Evolutionary conservation across 345 rosid species (phyloP).

Genomic region (Salix dunnii): DNA sequence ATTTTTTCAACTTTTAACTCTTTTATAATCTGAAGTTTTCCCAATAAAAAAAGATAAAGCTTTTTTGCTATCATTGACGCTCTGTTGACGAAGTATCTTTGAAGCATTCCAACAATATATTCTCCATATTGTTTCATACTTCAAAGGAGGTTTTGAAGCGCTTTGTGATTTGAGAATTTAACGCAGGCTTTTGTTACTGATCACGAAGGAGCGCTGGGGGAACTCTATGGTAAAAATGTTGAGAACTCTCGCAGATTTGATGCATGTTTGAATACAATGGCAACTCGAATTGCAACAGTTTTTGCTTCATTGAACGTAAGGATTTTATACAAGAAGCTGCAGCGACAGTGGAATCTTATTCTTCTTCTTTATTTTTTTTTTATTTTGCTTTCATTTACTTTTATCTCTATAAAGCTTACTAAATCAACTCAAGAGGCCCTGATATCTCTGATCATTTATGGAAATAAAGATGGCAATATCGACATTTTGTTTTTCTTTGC

Average conservation of each 20-base stretch:
- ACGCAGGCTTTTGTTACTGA: constrained; percentile 88
- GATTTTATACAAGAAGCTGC: background rate
- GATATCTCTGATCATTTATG: too few species aligned
- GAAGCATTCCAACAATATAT: background rate
- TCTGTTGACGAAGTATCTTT: background rate
- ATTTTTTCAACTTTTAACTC: too few species aligned
- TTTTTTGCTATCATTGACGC: background rate
- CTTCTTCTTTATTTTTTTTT: background rate
- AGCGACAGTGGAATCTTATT: background rate
- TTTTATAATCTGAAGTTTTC: too few species aligned
- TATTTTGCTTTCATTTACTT: too few species aligned
- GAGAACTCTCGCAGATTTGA: constrained; percentile 59
- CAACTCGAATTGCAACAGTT: constrained; percentile 80
- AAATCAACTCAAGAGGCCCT: too few species aligned
- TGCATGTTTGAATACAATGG: constrained; percentile 69
- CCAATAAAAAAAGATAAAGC: background rate
- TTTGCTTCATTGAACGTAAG: constrained; percentile 88
- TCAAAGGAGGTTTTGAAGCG: background rate
- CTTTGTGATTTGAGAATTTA: constrained; percentile 10
- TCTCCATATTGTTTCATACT: background rate
- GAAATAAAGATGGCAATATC: too few species aligned
- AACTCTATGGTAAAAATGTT: constrained; percentile 55
- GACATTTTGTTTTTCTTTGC: too few species aligned
- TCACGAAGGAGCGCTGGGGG: constrained; percentile 69
- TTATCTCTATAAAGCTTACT: too few species aligned